Evolutionary conservation across 2,329 filamentous ascomycete species (phyloP), one percentile per base, ranked within the genome.

Genomic region (Exophiala spinifera): DNA sequence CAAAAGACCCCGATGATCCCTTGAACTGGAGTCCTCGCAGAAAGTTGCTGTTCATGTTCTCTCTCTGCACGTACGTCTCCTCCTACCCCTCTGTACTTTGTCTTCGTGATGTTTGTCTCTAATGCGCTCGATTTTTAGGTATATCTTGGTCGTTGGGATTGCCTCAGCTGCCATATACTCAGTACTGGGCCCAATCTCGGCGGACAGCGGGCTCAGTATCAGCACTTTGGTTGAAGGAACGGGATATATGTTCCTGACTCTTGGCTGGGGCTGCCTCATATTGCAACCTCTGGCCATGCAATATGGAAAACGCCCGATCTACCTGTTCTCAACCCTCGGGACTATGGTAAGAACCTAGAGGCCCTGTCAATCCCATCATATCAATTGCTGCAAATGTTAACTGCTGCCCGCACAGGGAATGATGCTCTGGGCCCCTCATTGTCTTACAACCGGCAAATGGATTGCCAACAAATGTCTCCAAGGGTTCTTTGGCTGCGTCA

Each of bases 401-500:
- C 23, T 25, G 23, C 28, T 31, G 7, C 2, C 28, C 11, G 10
- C 10, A 31, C 7, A 31, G 10, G 28, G 4, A 31, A 25, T 25
- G 23, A 25, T 70, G 46, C 62, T 80, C 1, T 78, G 75, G 74
- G 70, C 67, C 20, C 69, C 74, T 0, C 71, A 75, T 51, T 70
- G 71, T 3, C 72, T 69, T 25, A 72, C 67, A 8, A 71, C 73
- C 20, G 73, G 75, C 3, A 70, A 76, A 56, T 79, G 75, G 75
- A 73, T 74, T 21, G 75, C 73, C 4, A 73, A 73, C 56, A 73
- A 73, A 42, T 69, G 78, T 21, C 58, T 79, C 0, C 71, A 74
- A 47, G 76, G 76, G 1, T 73, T 79, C 56, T 72, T 76, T 25
- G 69, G 67, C n/a, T 71, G 75, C 1, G 75, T 76, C 0, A 72